phyloP scores from a whole-genome alignment of 2,329 filamentous ascomycete genomes.

The Orbilia javanica region DNA sequence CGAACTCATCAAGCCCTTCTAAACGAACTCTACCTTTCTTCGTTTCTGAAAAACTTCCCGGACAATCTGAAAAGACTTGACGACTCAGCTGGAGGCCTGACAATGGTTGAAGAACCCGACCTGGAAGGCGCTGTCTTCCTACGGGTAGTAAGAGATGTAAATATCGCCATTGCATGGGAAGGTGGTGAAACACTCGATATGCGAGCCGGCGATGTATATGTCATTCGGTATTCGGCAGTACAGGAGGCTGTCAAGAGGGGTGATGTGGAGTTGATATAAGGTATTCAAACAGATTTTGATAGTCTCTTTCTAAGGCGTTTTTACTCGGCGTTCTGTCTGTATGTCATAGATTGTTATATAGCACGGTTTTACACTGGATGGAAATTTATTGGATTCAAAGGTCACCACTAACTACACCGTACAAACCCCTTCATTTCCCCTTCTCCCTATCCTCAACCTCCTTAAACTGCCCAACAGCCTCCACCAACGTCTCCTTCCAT shows the following conservation, averaged over 20 bases:
- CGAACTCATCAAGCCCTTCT: conserved; percentile 86
- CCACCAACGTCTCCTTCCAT: conserved; percentile 65
- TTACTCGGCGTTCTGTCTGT: conserved; percentile 7
- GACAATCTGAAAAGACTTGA: conserved; percentile 83
- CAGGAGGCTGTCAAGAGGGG: conserved; percentile 63
- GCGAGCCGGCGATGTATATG: conserved; percentile 63
- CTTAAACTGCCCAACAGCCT: conserved; percentile 63
- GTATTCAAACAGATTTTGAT: background rate
- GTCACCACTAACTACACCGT: background rate
- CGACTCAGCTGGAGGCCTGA: conserved; percentile 87
- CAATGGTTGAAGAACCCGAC: conserved; percentile 92
- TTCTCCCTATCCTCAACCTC: conserved; percentile 62
- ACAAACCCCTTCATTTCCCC: background rate
- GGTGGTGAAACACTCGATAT: conserved; percentile 62
- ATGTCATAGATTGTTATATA: background rate
- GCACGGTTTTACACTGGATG: background rate
- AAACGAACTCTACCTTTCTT: conserved; percentile 84
- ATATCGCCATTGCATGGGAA: conserved; percentile 61
- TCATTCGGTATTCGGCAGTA: conserved; percentile 64
- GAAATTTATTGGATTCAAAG: background rate
- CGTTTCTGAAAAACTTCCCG: conserved; percentile 87
- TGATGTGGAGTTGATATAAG: conserved; percentile 63
- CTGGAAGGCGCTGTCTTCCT: conserved; percentile 86
- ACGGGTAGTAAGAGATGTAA: conserved; percentile 73
- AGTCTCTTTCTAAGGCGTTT: background rate